phyloP scores from a whole-genome alignment of 2,329 filamentous ascomycete species.

The Trichoderma citrinoviride region DNA sequence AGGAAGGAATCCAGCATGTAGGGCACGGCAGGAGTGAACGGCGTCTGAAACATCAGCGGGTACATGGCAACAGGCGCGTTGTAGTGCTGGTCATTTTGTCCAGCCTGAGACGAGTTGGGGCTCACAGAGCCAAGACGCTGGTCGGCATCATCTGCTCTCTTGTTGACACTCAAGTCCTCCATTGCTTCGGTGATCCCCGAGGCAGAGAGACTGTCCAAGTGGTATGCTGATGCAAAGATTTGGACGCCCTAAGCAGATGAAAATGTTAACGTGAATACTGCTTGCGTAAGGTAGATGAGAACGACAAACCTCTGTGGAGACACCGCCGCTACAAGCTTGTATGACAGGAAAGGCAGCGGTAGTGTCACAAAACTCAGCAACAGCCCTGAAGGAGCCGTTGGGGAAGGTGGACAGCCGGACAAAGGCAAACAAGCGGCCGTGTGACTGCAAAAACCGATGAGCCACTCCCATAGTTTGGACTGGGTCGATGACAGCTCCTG shows the following conservation, averaged over 20 bases:
- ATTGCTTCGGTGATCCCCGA: conserved; percentile 24
- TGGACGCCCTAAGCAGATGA: conserved; percentile 26
- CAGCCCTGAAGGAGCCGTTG: conserved; percentile 45
- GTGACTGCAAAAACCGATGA: conserved; percentile 40
- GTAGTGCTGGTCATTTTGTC: conserved; percentile 24
- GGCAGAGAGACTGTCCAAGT: conserved; percentile 3
- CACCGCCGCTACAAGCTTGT: conserved; percentile 33
- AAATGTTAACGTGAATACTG: background rate
- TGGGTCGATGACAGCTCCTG: conserved; percentile 25
- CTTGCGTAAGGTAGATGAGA: background rate
- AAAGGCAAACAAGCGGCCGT: conserved; percentile 55
- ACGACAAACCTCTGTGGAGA: conserved; percentile 30
- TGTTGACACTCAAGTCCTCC: conserved; percentile 26
- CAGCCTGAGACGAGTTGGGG: conserved; percentile 15
- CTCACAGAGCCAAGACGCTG: conserved; percentile 18
- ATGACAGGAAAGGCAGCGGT: conserved; percentile 43
- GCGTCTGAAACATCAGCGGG: conserved; percentile 36
- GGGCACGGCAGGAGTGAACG: conserved; percentile 30
- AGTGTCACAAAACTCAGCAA: conserved; percentile 54
- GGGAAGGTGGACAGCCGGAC: conserved; percentile 42
- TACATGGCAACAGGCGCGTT: conserved; percentile 33
- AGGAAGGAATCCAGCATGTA: conserved; percentile 33
- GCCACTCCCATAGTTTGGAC: conserved; percentile 39
- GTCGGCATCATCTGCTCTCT: conserved; percentile 14
- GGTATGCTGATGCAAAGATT: conserved; percentile 27